Evolutionary conservation across 345 rosid genomes (phyloP).

Genomic region (Murraya koenigii): DNA sequence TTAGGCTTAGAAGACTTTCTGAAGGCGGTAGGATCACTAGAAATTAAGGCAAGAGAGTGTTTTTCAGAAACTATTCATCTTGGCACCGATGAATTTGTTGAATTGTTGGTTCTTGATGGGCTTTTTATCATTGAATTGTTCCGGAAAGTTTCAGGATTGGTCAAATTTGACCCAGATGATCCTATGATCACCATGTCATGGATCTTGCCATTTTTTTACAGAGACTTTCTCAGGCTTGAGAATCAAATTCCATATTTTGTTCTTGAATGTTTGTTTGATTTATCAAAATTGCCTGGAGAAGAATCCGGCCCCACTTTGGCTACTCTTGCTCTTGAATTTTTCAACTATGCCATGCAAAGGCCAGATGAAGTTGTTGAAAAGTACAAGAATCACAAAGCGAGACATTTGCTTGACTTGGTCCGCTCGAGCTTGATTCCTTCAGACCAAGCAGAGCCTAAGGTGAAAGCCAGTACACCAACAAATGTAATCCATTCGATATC

Average conservation of each 20-base stretch:
- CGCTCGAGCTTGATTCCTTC: slow-evolving; percentile 46
- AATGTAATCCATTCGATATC: slow-evolving; percentile 59
- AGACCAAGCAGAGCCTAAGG: slow-evolving; percentile 12
- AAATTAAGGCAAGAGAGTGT: slow-evolving; percentile 51
- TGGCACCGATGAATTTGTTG: slow-evolving; percentile 43
- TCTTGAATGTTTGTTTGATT: slow-evolving; percentile 53
- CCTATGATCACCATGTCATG: slow-evolving; percentile 72
- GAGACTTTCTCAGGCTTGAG: slow-evolving; percentile 54
- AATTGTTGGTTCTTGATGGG: slow-evolving; percentile 75
- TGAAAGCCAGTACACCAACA: slow-evolving; percentile 12
- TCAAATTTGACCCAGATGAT: slow-evolving; percentile 46
- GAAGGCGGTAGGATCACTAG: slow-evolving; percentile 35
- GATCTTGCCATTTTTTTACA: slow-evolving; percentile 64
- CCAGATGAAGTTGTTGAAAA: slow-evolving; percentile 31
- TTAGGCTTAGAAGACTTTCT: slow-evolving; percentile 45
- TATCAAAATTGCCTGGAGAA: slow-evolving; percentile 28
- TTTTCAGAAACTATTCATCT: slow-evolving; percentile 58
- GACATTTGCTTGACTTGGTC: slow-evolving; percentile 72
- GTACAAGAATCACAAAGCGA: slow-evolving; percentile 28
- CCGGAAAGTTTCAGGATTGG: slow-evolving; percentile 44
- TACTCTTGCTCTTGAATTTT: slow-evolving; percentile 53
- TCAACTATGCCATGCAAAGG: slow-evolving; percentile 49
- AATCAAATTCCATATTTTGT: slow-evolving; percentile 74
- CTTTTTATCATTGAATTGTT: slow-evolving; percentile 61
- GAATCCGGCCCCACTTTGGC: slow-evolving; percentile 37